Base-by-base conservation (phyloP, 2,329 filamentous ascomycete genomes). In the Neobulgaria alba region DNA sequence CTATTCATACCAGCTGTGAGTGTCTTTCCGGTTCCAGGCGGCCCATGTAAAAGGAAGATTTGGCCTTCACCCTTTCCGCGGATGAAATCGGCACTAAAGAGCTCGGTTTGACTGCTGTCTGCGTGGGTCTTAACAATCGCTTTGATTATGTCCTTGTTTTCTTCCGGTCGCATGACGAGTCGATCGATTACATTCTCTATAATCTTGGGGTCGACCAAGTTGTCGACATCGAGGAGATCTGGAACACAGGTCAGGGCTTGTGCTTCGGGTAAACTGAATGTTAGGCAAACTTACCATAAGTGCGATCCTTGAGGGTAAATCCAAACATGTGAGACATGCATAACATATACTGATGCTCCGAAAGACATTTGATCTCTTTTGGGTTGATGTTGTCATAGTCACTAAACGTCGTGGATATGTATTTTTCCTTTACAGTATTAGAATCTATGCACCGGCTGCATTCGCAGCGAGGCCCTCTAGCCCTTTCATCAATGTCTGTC, bases 11-110 rank as follows among this genome's bases (percentile, higher is more conserved):
- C 23, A 26, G 12, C 7, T 7, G 23, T 12, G 23, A 26, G 12
- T 26, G 51, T 55, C 32, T 55, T 55, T 5, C 52, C 52, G 1
- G 43, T 45, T 5, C 51, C 52, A 16, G 51, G 49, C 16, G 49
- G 38, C 2, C 50, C 51, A 14, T 54, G 50, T 3, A 54, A 35
- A 1, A 54, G 31, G 36, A 54, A 49, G 5, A 54, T 50, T 30
- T 47, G 49, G 3, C 52, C 52, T 30, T 53, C 49, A 5, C 50
- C 50, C 41, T 54, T 54, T 10, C 43, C 43, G 10, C 44, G 36
- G 29, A 54, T 48, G 2, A 43, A 40, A 29, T 54, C 51, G 0
- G 50, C 47, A 9, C 36, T 37, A 46, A 46, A 53, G 4, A 45
- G 42, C 7, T n/a, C 12, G 23, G 7, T 7, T 7, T 7, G 12